Conservation (phyloP, 2,329 filamentous ascomycete genomes). For the Botrytis pseudocinerea region DNA sequence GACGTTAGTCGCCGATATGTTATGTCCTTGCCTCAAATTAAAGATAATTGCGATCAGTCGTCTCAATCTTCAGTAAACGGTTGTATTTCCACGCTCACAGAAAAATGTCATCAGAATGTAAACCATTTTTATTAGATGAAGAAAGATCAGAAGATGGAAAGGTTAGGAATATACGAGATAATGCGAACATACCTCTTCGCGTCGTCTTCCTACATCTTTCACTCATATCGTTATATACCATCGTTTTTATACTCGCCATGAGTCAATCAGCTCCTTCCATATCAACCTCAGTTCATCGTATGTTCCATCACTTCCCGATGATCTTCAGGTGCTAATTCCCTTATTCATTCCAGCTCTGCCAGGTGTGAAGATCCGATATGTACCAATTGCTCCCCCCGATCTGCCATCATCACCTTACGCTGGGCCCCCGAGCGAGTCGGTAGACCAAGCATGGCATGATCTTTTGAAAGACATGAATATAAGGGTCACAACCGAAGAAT, state of each 20-base stretch:
- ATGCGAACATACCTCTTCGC: not conserved
- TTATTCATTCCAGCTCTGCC: not conserved
- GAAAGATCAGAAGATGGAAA: not conserved
- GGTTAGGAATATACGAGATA: no score
- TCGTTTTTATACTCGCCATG: not conserved
- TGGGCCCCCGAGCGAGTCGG: conserved; percentile 8
- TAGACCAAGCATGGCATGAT: conserved; percentile 26
- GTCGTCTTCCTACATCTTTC: not conserved
- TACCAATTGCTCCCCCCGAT: not conserved
- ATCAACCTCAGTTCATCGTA: conserved; percentile 15
- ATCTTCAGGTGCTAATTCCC: not conserved
- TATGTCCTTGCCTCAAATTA: not conserved
- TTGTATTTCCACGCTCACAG: no score
- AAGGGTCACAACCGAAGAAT: conserved; percentile 18
- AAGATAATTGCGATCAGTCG: not conserved
- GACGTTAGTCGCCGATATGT: not conserved
- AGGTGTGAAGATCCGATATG: not conserved
- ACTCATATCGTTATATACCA: not conserved
- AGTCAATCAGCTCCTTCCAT: not conserved
- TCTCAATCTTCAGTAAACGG: not conserved
- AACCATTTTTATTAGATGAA: conserved; percentile 4
- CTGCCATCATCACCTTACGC: conserved; percentile 18
- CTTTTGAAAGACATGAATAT: conserved; percentile 22
- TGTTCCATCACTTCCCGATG: not conserved
- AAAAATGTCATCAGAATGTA: conserved; percentile 8